Evolutionary conservation across 129 eudicot species (phyloP).

Genomic region (Centella asiatica): DNA sequence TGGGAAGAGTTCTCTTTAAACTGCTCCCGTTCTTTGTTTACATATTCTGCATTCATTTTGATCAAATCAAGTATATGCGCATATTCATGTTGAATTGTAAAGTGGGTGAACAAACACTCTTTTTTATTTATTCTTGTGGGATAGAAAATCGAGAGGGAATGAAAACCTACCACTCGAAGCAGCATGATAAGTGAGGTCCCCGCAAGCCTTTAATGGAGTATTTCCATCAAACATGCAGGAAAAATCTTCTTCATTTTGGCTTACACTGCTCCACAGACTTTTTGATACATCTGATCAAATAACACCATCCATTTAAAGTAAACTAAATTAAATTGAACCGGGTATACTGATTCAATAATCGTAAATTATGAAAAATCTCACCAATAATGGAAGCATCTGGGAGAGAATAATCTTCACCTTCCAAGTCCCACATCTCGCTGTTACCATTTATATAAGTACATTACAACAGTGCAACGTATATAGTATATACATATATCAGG

Average conservation of each 20-base stretch:
- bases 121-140: not conserved
- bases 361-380: conserved; percentile 8
- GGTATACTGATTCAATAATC: not conserved
- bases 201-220: conserved; percentile 80
- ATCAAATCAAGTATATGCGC: conserved; percentile 11
- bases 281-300: conserved; percentile 37
- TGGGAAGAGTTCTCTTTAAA: conserved; percentile 46
- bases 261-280: conserved; percentile 38
- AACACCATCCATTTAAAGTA: conserved; percentile 13
- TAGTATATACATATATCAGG: not conserved
- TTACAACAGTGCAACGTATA: not conserved
- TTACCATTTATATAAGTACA: conserved; percentile 15
- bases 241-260: conserved; percentile 40
- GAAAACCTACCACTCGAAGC: conserved; percentile 27
- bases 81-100: not conserved
- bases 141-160: not conserved
- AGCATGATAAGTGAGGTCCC: conserved; percentile 53
- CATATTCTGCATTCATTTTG: conserved; percentile 31
- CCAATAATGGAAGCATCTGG: conserved; percentile 35
- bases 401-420: conserved; percentile 38
- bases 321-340: conserved; percentile 1
- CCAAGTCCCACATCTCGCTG: conserved; percentile 77
- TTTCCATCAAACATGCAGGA: conserved; percentile 56
- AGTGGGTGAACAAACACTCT: not conserved
- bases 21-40: conserved; percentile 38